Base-by-base conservation (phyloP, 345 rosid species). In the Brassica juncea region DNA sequence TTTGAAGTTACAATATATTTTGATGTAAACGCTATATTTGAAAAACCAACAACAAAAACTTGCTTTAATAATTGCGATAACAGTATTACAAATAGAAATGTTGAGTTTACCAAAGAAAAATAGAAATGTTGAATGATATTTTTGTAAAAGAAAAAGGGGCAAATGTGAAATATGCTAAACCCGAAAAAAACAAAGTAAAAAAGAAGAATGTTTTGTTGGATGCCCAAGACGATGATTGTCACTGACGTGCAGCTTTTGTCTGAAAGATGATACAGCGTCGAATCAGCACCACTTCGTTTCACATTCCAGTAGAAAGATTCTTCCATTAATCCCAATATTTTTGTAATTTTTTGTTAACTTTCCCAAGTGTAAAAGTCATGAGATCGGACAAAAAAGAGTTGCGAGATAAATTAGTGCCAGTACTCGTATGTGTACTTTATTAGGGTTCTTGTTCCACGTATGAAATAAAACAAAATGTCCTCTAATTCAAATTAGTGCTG, bases 181-280 rank as follows among this genome's bases (percentile, higher is more conserved):
- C 15, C 30, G 16, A 34, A 32, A 73, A 73, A 9, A 68, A 52
- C 25, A 37, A 74, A 70, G 72, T 61, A 74, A 69, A 69, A 69
- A 80, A 74, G 79, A 74, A 63, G 77, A 74, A 69, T 74, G 76
- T 74, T 74, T 69, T 69, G 75, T 74, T 75, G 28, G 72, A 74
- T 62, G 9, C 60, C 75, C 71, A 70, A 70, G 71, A 80, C 57
- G 66, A 63, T 69, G 69, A 74, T 74, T 47, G 71, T 62, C 72
- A 73, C 68, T 68, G 47, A 35, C 44, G 57, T 63, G 58, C 79
- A 54, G 82, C 75, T 80, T 79, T 79, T 47, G 49, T 79, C 70
- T 68, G 47, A 68, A 61, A 47, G 60, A 73, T 16, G 16, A 73
- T 15, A 79, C 65, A 44, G 15, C 60, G 57, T 57, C 64, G 82